These are phyloP conservation scores for Neonectria ditissima DNA, from an alignment of 2,329 filamentous ascomycete species.

Conservation along the genomic window DNA sequence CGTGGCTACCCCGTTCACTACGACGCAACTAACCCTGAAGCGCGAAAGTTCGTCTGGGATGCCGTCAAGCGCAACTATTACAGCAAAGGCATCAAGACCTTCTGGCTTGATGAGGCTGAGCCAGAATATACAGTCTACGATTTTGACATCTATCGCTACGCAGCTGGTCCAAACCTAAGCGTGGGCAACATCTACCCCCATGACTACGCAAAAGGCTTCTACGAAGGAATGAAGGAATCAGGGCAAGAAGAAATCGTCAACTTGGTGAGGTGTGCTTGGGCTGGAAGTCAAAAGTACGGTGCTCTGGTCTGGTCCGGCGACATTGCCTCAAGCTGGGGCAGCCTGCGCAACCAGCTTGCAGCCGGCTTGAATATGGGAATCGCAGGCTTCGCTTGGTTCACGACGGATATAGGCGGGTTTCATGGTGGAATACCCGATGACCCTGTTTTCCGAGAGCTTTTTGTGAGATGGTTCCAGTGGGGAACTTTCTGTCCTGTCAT, in stretches of 20 bases:
- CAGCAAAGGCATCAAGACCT: slow-evolving; percentile 70
- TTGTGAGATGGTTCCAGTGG: slow-evolving; percentile 78
- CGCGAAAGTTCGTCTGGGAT: slow-evolving; percentile 69
- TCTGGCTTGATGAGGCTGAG: slow-evolving; percentile 78
- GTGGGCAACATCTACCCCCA: slow-evolving; percentile 71
- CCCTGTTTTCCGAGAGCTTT: slow-evolving; percentile 69
- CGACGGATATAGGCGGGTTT: slow-evolving; percentile 78
- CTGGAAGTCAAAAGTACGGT: slow-evolving; percentile 70
- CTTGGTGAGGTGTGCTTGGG: slow-evolving; percentile 62
- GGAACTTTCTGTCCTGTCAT: slow-evolving; percentile 75
- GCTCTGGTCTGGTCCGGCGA: slow-evolving; percentile 76
- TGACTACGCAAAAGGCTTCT: slow-evolving; percentile 70
- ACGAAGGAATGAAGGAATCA: slow-evolving; percentile 65
- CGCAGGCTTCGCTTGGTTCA: slow-evolving; percentile 75
- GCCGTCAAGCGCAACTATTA: slow-evolving; percentile 71
- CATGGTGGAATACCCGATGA: slow-evolving; percentile 72
- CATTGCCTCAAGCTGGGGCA: slow-evolving; percentile 72
- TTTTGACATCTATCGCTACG: slow-evolving; percentile 70
- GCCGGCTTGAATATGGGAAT: slow-evolving; percentile 76
- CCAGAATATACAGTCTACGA: slow-evolving; percentile 74
- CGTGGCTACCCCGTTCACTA: slow-evolving; percentile 70
- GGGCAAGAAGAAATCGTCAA: slow-evolving; percentile 71
- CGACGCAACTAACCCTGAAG: slow-evolving; percentile 72
- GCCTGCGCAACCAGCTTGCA: slow-evolving; percentile 69
- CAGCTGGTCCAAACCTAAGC: slow-evolving; percentile 49